Evolutionary conservation across 2,329 filamentous ascomycete species (phyloP), one percentile per base, ranked within the genome.

Genomic region (Alternaria triticimaculans): DNA sequence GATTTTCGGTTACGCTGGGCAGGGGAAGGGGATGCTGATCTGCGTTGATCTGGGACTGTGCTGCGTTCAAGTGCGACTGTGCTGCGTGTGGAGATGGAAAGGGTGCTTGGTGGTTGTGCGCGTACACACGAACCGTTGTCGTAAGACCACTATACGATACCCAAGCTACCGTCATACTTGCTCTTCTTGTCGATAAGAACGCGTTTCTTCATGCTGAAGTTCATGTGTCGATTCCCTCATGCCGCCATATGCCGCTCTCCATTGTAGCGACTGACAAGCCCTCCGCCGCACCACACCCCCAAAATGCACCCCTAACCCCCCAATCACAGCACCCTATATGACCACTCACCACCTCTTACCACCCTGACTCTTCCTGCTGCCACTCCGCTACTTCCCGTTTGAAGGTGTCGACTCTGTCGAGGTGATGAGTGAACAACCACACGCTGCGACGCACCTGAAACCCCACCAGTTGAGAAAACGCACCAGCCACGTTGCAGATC

Each of bases 361-460:
- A 41, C 33, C 37, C 37, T 41, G 8, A 10, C 37, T 10, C 37
- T 37, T 2, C 33, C 33, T 1, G 33, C 33, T n/a, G 33, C 1
- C 33, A 37, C 14, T 0, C 0, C 33, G 33, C 33, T 37, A 37
- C 33, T 37, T 37, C 14, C 14, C 33, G 33, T 9, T n/a, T n/a
- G 33, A 37, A 37, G 12, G n/a, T 54, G 55, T 57, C 67, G 54
- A 61, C 50, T 56, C 64, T 62, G 33, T 37, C 20, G 33, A 20
- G 41, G 56, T 55, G 60, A 46, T 61, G 63, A n/a, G 55, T 64
- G 66, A 56, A 10, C 25, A 33, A 33, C 8, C 45, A 5, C 37
- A 55, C 33, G 50, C 66, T 33, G 68, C 67, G 68, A 72, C 70
- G 55, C 15, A 45, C 11, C 58, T 72, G 70, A 72, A 72, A 72